Evolutionary conservation across 495 filamentous ascomycete genomes (phyloP).

Genomic region (Podospora pseudocomata): DNA sequence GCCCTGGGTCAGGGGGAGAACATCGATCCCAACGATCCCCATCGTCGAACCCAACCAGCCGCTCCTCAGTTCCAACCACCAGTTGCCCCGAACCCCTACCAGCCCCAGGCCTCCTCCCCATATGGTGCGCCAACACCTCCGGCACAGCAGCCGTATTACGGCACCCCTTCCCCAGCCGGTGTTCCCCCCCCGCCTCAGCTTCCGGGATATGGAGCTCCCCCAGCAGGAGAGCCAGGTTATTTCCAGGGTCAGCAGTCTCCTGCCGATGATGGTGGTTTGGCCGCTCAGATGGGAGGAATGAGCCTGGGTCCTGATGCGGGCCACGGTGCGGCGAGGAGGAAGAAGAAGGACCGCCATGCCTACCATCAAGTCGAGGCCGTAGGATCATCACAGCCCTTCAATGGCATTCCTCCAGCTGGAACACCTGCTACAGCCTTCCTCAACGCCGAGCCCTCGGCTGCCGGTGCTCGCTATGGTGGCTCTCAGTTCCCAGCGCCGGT

Average conservation of each 20-base stretch:
- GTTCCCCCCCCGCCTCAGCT: constrained; percentile 33
- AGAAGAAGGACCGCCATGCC: constrained; percentile 93
- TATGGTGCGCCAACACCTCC: constrained; percentile 33
- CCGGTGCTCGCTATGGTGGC: constrained; percentile 34
- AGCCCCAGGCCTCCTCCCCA: constrained; percentile 50
- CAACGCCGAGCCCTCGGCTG: constrained; percentile 54
- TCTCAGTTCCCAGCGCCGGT: constrained; percentile 60
- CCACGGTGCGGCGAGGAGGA: constrained; percentile 54
- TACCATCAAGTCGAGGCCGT: constrained; percentile 80
- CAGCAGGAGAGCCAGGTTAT: constrained; percentile 25
- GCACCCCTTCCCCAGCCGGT: constrained; percentile 33
- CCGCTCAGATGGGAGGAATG: constrained; percentile 84
- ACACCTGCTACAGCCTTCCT: constrained; percentile 64
- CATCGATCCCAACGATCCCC: constrained; percentile 60
- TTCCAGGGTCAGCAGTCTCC: constrained; percentile 25
- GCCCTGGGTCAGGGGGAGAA: constrained; percentile 60
- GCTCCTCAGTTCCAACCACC: constrained; percentile 56
- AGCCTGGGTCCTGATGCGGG: constrained; percentile 59
- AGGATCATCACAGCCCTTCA: constrained; percentile 61
- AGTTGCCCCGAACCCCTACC: constrained; percentile 53
- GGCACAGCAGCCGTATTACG: constrained; percentile 41
- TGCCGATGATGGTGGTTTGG: constrained; percentile 55
- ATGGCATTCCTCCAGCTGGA: constrained; percentile 57
- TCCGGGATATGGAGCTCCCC: constrained; percentile 37
- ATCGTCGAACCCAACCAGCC: constrained; percentile 53